Evolutionary conservation across 2,329 filamentous ascomycete species (phyloP).

Genomic region (Teratosphaeria zuluensis): DNA sequence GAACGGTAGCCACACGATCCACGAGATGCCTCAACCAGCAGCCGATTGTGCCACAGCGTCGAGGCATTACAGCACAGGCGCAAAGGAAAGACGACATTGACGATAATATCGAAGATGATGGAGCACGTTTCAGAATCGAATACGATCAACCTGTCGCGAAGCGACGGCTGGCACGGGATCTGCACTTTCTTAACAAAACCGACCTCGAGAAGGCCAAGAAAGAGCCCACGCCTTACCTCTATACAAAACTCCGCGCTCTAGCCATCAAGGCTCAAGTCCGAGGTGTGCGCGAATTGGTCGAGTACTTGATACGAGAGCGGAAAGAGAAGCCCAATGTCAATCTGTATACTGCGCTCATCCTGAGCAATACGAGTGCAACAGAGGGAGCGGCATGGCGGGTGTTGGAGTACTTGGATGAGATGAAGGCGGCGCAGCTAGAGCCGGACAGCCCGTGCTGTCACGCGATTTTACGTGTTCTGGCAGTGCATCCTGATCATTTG

Average conservation of each 20-base stretch:
- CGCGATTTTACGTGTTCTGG: slow-evolving; percentile 61
- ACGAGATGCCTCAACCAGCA: background rate
- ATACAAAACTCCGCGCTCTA: slow-evolving; percentile 39
- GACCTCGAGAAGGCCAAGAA: background rate
- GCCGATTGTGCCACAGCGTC: background rate
- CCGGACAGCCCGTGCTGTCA: slow-evolving; percentile 61
- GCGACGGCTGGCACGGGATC: background rate
- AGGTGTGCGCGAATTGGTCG: slow-evolving; percentile 40
- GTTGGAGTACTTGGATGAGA: slow-evolving; percentile 57
- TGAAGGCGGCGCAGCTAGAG: slow-evolving; percentile 52
- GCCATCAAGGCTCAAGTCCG: slow-evolving; percentile 30
- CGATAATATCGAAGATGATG: background rate
- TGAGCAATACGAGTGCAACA: slow-evolving; percentile 54
- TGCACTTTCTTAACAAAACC: background rate
- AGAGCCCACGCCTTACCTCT: slow-evolving; percentile 27
- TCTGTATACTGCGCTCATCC: slow-evolving; percentile 66
- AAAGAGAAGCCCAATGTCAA: slow-evolving; percentile 45
- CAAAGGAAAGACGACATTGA: background rate
- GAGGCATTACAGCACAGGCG: background rate
- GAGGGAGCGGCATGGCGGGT: slow-evolving; percentile 60
- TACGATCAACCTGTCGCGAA: background rate
- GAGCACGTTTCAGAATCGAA: background rate
- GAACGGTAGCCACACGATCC: background rate
- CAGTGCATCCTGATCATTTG: slow-evolving; percentile 77
- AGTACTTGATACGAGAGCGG: slow-evolving; percentile 49